phyloP scores from a whole-genome alignment of 768 basidiomycete genomes.

The Calocybe cyanea region DNA sequence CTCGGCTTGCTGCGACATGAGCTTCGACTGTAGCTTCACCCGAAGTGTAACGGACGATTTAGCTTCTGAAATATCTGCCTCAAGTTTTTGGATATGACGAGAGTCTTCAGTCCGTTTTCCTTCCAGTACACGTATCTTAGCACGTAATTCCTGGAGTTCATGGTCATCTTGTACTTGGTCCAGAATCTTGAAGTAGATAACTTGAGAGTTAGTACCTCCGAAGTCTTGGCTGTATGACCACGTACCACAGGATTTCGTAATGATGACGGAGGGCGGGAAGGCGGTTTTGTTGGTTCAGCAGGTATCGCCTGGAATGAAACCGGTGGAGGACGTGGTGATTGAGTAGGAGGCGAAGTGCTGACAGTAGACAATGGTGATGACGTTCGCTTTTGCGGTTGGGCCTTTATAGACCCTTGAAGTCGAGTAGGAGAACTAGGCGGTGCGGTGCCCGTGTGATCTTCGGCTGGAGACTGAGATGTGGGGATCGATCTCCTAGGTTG shows the following conservation, averaged over 20 bases:
- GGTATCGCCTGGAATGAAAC: constrained; percentile 22
- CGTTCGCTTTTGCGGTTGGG: constrained; percentile 28
- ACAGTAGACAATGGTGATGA: constrained; percentile 36
- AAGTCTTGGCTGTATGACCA: not conserved
- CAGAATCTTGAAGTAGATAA: constrained; percentile 6
- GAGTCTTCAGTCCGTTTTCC: constrained; percentile 84
- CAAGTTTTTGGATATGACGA: constrained; percentile 78
- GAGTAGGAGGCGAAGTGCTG: constrained; percentile 21
- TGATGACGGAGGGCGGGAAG: constrained; percentile 27
- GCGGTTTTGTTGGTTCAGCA: constrained; percentile 18
- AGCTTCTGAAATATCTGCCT: constrained; percentile 79
- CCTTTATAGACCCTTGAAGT: constrained; percentile 17
- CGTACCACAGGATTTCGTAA: constrained; percentile 15
- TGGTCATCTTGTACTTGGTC: constrained; percentile 42
- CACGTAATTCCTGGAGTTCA: constrained; percentile 76
- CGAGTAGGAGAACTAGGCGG: constrained; percentile 27
- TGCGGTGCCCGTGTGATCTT: constrained; percentile 27
- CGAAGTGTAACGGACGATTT: constrained; percentile 78
- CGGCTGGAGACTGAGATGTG: constrained; percentile 37
- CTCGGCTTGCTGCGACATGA: constrained; percentile 76
- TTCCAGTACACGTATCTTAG: constrained; percentile 83
- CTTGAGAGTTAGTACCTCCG: not conserved
- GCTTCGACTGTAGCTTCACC: constrained; percentile 90
- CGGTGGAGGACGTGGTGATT: constrained; percentile 17
- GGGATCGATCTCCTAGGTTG: constrained; percentile 50